A percentile compares a stretch with the other conserved stretches of the same genome.
Evolutionary conservation across 176 grass and related monocot genomes (phyloP).

Genomic region (Juncus effusus): DNA sequence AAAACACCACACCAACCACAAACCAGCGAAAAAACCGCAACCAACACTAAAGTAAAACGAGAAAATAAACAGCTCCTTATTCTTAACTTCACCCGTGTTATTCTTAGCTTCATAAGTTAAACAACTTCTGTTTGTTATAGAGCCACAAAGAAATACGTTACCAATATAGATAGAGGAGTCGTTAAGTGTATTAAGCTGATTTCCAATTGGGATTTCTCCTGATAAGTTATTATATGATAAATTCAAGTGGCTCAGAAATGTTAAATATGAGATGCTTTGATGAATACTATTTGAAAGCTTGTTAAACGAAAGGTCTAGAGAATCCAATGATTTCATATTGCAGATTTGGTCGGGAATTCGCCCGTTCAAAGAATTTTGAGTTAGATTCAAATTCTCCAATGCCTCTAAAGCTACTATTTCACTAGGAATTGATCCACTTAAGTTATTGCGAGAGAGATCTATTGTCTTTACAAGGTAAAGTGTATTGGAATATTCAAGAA

Average conservation of each 20-base stretch:
- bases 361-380: conserved; percentile 23
- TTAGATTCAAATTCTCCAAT: conserved; percentile 19
- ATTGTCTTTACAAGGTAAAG: conserved; percentile 2
- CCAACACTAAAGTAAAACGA: conserved; percentile 20
- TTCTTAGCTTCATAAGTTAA: neutral
- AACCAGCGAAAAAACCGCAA: conserved; percentile 6
- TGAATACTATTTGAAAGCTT: conserved; percentile 19
- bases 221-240: conserved; percentile 36
- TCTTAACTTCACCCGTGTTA: neutral
- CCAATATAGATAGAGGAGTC: conserved; percentile 17
- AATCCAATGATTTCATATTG: neutral
- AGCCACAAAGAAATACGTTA: conserved; percentile 26
- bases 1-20: conserved; percentile 3
- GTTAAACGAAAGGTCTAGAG: conserved; percentile 32
- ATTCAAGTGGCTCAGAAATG: conserved; percentile 22
- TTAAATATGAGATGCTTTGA: conserved; percentile 14
- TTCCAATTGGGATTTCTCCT: conserved; percentile 21
- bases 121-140: conserved; percentile 3
- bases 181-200: conserved; percentile 22
- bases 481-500: neutral
- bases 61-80: neutral
- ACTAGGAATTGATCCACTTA: conserved; percentile 21
- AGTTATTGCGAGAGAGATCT: conserved; percentile 29
- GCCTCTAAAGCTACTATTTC: neutral
- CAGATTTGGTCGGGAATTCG: conserved; percentile 1